Conservation (phyloP, 1,139 yeast species). For the Saccharomyces hybrid region DNA sequence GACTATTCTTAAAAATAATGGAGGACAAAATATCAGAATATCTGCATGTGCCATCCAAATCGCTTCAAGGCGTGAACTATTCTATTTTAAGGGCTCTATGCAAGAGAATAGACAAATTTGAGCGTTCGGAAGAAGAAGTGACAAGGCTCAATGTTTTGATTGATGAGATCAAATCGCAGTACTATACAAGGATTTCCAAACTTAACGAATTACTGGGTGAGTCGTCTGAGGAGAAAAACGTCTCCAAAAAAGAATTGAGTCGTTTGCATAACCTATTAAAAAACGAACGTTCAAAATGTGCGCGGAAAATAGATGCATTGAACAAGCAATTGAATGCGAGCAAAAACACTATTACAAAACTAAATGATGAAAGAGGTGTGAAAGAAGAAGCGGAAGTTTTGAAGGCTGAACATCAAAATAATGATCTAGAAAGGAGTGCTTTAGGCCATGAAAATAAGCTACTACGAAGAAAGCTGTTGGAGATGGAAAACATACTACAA, state of each 20-base stretch:
- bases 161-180: conserved; percentile 44
- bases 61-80: neutral
- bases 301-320: conserved; percentile 28
- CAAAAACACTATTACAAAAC: conserved; percentile 36
- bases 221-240: conserved; percentile 7
- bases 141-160: conserved; percentile 33
- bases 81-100: neutral
- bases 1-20: neutral
- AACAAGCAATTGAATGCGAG: conserved; percentile 33
- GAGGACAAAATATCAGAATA: neutral
- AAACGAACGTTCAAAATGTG: conserved; percentile 27
- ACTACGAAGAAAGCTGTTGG: conserved; percentile 35
- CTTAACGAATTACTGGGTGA: conserved; percentile 30
- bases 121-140: conserved; percentile 5
- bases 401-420: neutral
- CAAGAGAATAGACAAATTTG: conserved; percentile 4
- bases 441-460: conserved; percentile 43
- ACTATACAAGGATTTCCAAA: conserved; percentile 32
- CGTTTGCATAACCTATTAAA: conserved; percentile 17
- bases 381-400: neutral
- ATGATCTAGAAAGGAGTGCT: conserved; percentile 25
- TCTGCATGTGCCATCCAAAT: neutral
- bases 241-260: neutral
- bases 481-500: conserved; percentile 35
- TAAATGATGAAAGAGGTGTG: neutral